Conservation (phyloP, 768 basidiomycete genomes). For the Boletus bicolor region DNA sequence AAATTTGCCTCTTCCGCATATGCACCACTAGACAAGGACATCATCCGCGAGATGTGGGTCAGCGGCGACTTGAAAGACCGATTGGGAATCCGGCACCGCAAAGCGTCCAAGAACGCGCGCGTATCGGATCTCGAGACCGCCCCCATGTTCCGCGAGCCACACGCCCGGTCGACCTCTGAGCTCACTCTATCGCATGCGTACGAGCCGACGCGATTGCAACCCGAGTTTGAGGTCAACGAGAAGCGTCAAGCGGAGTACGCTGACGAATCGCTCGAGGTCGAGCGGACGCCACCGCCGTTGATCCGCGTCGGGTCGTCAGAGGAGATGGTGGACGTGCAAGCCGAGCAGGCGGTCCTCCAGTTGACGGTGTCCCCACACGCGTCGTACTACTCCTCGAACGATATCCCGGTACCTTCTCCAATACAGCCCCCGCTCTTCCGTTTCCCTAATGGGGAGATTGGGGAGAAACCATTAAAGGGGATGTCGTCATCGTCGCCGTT, state of each 20-base stretch:
- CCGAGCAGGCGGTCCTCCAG: constrained; percentile 29
- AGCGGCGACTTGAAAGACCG: constrained; percentile 77
- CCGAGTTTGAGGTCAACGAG: constrained; percentile 15
- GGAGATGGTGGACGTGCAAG: constrained; percentile 3
- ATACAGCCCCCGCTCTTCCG: constrained; percentile 49
- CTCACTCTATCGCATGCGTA: constrained; percentile 43
- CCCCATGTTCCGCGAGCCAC: constrained; percentile 68
- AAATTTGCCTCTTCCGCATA: constrained; percentile 73
- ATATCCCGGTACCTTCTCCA: constrained; percentile 56
- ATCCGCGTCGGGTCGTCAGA: constrained; percentile 11
- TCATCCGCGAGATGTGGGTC: constrained; percentile 92
- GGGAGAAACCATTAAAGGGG: constrained; percentile 24
- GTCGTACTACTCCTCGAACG: constrained; percentile 60
- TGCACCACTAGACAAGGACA: constrained; percentile 79
- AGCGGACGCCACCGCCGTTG: constrained; percentile 5
- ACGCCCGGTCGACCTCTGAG: constrained; percentile 65
- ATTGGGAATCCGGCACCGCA: constrained; percentile 67
- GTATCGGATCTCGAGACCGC: constrained; percentile 51
- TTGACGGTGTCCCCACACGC: constrained; percentile 41
- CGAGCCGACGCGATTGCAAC: constrained; percentile 43
- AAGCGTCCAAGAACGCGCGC: constrained; percentile 42
- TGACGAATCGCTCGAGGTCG: constrained; percentile 3
- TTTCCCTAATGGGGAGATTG: constrained; percentile 45
- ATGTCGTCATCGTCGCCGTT: neutral
- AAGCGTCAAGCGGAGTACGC: constrained; percentile 3